Evolutionary conservation across 2,329 filamentous ascomycete genomes (phyloP).

Genomic region (Pyrenochaeta sp.): DNA sequence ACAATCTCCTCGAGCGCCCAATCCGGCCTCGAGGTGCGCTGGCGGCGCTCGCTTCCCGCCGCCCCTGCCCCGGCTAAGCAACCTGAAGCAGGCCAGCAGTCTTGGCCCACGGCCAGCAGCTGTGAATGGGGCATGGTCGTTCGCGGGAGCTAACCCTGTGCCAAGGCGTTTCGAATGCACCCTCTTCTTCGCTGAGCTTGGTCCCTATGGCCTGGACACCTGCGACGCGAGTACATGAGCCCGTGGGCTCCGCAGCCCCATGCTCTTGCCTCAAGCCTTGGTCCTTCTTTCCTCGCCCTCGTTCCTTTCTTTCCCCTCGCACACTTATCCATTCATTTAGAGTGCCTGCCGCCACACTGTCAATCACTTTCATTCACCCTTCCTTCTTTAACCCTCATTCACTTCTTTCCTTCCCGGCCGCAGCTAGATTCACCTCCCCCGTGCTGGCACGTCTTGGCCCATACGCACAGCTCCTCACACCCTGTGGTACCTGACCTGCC

Average conservation of each 20-base stretch:
- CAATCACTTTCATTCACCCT: slow-evolving; percentile 16
- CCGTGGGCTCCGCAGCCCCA: slow-evolving; percentile 20
- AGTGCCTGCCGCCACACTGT: slow-evolving; percentile 14
- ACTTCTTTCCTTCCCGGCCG: slow-evolving; percentile 16
- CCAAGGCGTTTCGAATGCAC: slow-evolving; percentile 49
- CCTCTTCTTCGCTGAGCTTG: slow-evolving; percentile 42
- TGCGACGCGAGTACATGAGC: slow-evolving; percentile 41
- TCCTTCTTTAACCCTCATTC: slow-evolving; percentile 22
- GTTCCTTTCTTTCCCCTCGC: slow-evolving; percentile 11
- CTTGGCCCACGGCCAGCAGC: slow-evolving; percentile 31
- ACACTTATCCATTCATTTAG: slow-evolving; percentile 14
- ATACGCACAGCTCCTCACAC: slow-evolving; percentile 34
- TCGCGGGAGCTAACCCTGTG: slow-evolving; percentile 35
- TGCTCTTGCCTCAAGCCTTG: slow-evolving; percentile 19
- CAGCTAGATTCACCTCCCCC: slow-evolving; percentile 28
- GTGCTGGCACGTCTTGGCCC: slow-evolving; percentile 51
- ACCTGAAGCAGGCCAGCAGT: slow-evolving; percentile 30
- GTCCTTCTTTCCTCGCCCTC: slow-evolving; percentile 33
- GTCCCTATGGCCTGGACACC: slow-evolving; percentile 30
- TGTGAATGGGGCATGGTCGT: slow-evolving; percentile 32
- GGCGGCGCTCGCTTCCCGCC: slow-evolving; percentile 9
- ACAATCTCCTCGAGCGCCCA: slow-evolving; percentile 27
- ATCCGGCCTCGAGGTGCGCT: slow-evolving; percentile 17
- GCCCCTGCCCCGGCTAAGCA: slow-evolving; percentile 5
- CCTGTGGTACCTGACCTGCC: slow-evolving; percentile 14